Conservation (phyloP, 2,329 filamentous ascomycete species). For the Fusarium burgessii region DNA sequence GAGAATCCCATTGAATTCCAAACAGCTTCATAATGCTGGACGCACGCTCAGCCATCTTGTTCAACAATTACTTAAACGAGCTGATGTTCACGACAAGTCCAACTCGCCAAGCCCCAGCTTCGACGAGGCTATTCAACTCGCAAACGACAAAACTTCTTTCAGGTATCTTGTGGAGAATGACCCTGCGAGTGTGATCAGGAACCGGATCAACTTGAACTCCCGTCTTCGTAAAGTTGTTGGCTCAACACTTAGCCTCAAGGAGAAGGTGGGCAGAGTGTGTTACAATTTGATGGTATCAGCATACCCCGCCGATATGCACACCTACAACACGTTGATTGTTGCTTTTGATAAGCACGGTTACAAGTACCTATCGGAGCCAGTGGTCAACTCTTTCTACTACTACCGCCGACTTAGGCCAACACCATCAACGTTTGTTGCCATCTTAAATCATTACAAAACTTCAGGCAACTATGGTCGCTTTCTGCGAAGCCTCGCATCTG, state of each 20-base stretch:
- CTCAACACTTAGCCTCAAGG: constrained; percentile 45
- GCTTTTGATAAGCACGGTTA: constrained; percentile 68
- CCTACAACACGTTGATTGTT: constrained; percentile 77
- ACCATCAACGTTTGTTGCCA: constrained; percentile 60
- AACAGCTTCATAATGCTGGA: constrained; percentile 48
- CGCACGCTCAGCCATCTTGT: constrained; percentile 46
- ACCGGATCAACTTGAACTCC: constrained; percentile 47
- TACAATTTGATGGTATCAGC: constrained; percentile 75
- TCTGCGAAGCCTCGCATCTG: constrained; percentile 58
- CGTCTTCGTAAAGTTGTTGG: constrained; percentile 48
- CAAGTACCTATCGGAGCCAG: constrained; percentile 62
- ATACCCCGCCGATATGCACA: constrained; percentile 73
- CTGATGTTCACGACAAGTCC: constrained; percentile 40
- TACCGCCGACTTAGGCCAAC: constrained; percentile 60
- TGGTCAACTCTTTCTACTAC: constrained; percentile 64
- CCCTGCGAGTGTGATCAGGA: constrained; percentile 40
- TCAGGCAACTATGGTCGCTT: constrained; percentile 58
- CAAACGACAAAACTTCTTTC: constrained; percentile 29
- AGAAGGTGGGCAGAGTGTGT: constrained; percentile 60
- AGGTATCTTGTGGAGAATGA: constrained; percentile 48
- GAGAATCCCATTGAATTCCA: constrained; percentile 41
- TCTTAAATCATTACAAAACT: constrained; percentile 63
- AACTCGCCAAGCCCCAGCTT: constrained; percentile 45
- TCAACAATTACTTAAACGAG: constrained; percentile 48
- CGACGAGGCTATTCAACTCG: constrained; percentile 47